Percentiles rank a stretch among this genome's conserved stretches.
Evolutionary conservation across 129 eudicot species (phyloP).

Genomic region (Arctium minus): DNA sequence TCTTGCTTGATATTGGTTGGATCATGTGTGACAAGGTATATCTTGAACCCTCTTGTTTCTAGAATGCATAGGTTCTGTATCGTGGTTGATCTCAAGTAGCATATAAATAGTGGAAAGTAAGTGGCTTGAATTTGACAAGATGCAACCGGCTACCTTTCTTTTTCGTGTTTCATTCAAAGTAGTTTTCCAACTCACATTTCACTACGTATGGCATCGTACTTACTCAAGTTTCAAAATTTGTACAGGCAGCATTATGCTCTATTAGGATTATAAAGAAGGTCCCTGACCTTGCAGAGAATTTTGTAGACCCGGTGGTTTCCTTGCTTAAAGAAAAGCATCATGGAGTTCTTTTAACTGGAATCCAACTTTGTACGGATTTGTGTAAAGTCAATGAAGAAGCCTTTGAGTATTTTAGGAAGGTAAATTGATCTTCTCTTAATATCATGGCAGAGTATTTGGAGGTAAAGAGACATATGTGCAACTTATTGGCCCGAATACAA

Average conservation of each 20-base stretch:
- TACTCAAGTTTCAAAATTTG: conserved; percentile 16
- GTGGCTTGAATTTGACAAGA: background rate
- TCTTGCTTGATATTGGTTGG: background rate
- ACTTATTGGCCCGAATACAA: background rate
- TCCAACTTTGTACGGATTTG: conserved; percentile 82
- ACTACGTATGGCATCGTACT: conserved; percentile 4
- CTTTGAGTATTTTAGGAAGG: conserved; percentile 94
- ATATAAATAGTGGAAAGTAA: no score
- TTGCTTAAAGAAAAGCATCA: conserved; percentile 96
- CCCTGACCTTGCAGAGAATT: conserved; percentile 89
- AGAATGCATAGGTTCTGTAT: background rate
- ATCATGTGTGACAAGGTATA: background rate
- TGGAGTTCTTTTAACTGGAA: conserved; percentile 82
- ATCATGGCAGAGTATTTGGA: background rate
- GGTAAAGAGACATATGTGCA: background rate
- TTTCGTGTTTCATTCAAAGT: background rate
- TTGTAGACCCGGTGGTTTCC: conserved; percentile 74
- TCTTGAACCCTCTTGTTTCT: background rate
- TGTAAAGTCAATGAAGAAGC: conserved; percentile 81
- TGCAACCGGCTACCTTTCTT: background rate
- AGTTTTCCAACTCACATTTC: background rate
- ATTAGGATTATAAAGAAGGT: conserved; percentile 94
- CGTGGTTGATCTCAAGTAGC: background rate
- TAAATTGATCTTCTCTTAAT: conserved; percentile 17
- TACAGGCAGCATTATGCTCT: conserved; percentile 94